phyloP scores from a whole-genome alignment of 257 asterid species.

The Solanum sparsipilum region DNA sequence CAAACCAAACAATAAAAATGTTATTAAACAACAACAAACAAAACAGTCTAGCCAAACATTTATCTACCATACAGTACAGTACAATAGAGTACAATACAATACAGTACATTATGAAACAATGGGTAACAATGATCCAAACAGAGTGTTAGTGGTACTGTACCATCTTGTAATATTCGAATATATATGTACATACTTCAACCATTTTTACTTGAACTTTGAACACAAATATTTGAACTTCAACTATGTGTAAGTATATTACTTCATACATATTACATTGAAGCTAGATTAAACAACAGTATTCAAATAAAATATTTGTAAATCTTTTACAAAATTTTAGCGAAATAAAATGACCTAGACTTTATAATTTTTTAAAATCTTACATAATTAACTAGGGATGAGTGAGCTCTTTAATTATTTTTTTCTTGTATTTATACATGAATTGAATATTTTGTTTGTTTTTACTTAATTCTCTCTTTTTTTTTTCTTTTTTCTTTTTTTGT shows the following conservation, averaged over 20 bases:
- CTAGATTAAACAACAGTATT: neutral
- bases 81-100: too few species aligned
- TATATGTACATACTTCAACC: neutral
- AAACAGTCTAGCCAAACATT: too few species aligned
- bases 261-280: neutral
- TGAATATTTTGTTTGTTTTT: neutral
- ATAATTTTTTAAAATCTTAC: neutral
- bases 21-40: too few species aligned
- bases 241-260: too few species aligned
- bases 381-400: neutral
- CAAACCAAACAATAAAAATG: too few species aligned
- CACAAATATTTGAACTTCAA: neutral
- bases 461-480: neutral
- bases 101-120: too few species aligned
- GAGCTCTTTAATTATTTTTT: neutral
- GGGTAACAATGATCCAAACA: too few species aligned
- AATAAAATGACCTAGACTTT: neutral
- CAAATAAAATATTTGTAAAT: neutral
- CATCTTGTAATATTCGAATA: too few species aligned
- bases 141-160: too few species aligned
- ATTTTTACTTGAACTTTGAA: neutral
- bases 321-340: neutral
- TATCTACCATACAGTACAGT: too few species aligned
- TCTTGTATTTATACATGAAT: neutral
- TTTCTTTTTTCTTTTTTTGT: fast-evolving